Evolutionary conservation across 805 yeast genomes (phyloP), one percentile per base, ranked within the genome.

Genomic region (Monosporozyma siamensis): DNA sequence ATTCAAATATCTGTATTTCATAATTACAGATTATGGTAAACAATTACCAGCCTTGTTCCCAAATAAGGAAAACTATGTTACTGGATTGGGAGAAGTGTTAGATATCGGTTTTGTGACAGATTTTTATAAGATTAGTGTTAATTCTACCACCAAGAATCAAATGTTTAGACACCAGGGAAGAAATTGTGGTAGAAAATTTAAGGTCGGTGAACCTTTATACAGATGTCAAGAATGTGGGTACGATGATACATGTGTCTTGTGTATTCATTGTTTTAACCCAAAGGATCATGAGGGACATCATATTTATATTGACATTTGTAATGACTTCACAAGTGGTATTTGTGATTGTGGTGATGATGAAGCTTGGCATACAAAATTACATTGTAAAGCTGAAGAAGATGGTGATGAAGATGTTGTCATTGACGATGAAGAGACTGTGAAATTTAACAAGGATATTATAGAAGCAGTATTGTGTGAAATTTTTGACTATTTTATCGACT

Each of bases 211-310:
- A 46, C 77, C 81, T 0, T 80, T 82, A 17, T 84, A 80, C 56
- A 67, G 86, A 43, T 84, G 95, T 55, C 68, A 68, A 26, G 85
- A 82, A 44, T 84, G 95, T 67, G 86, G 84, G 0, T 74, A 72
- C 46, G 95, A 84, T 60, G 78, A 77, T 7, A 80, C 89, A 0
- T 84, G 94, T 67, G 88, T 85, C 26, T 57, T 84, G 22, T 84
- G 95, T 61, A 74, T 71, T 10, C 65, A 77, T 50, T 84, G 95
- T 58, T 84, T 82, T 64, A 80, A 81, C 56, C 71, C 73, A 42
- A 72, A 71, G 4, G 86, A 82, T 52, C 95, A 84, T 57, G 55
- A 61, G 11, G 78, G 71, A 41, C 95, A 84, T 55, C 75, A 75
- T 46, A 83, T 84, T 7, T 63, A 69, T 23, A 70, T 71, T 42